Conservation (phyloP, 192 early-diverging fungal species). For the Coemansia sp. region DNA sequence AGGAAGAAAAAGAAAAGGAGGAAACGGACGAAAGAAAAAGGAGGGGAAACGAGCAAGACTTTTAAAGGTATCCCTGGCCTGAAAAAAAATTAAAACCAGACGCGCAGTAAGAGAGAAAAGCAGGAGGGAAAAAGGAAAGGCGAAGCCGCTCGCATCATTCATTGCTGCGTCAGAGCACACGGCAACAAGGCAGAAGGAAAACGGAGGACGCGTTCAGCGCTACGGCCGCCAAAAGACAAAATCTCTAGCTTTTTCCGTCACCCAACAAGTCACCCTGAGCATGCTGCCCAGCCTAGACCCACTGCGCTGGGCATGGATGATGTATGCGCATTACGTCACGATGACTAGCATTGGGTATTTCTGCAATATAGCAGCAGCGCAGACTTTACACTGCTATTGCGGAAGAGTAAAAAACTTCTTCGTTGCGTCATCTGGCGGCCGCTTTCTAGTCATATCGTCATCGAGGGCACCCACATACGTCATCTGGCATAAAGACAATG, state of each 20-base stretch:
- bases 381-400: neutral
- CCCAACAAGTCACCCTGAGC: neutral
- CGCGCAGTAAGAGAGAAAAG: neutral
- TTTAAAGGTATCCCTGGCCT: neutral
- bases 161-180: neutral
- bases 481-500: conserved; percentile 1
- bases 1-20: neutral
- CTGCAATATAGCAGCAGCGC: neutral
- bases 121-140: neutral
- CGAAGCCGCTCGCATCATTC: neutral
- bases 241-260: neutral
- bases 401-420: neutral
- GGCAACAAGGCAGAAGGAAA: neutral
- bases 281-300: neutral
- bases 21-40: neutral
- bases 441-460: neutral
- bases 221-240: neutral
- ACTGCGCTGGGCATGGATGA: conserved; percentile 4
- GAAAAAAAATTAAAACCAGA: neutral
- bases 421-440: neutral
- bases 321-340: conserved; percentile 4
- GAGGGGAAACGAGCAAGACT: neutral
- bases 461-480: neutral
- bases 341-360: neutral
- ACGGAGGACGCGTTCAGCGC: neutral